Base-by-base conservation (phyloP, 192 early-diverging fungal genomes). In the Backusella sp. region DNA sequence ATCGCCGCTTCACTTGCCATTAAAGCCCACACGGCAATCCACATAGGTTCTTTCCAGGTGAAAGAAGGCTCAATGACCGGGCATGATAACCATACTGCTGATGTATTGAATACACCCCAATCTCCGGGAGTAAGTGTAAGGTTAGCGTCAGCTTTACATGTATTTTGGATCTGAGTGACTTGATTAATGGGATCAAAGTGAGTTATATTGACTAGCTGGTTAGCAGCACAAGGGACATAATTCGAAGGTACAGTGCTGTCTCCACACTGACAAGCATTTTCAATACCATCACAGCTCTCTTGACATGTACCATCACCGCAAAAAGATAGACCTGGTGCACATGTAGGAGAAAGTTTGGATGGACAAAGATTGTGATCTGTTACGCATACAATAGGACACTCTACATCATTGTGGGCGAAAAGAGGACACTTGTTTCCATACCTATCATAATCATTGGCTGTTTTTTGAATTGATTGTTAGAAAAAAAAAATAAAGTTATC, bases 261-360 rank as follows among this genome's bases (percentile, higher is more conserved):
- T 2, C 82, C 87, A 76, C 90, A 91, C 34, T 80, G 67, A 56
- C 90, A 91, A 6, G 80, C 78, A 42, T 91, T 91, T 9, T 41
- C 74, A 8, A 89, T 76, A 39, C 35, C 74, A 9, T 46, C 80
- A 56, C 88, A 89, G 52, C 75, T 76, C 1, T 28, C 42, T 5
- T 86, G 84, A 66, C 90, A 91, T 30, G 79, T 75, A 65, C 88
- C 90, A 68, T 91, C 90, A 53, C 74, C 75, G 75, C 90, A 91
- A 59, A 88, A 84, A 71, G 80, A 77, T 68, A 83, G 72, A 23
- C 83, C 80, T 2, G 75, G 0, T 9, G 72, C 56, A 73, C 88
- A 91, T 1, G 49, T 66, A 15, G 86, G 78, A 26, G 76, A 67
- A 26, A 91, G 36, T 3, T 78, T 70, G 1, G 75, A 35, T 4